A percentile compares a stretch with the other conserved stretches of the same genome.
Conservation (phyloP, 768 basidiomycete species). For the Tulasnella calospora region DNA sequence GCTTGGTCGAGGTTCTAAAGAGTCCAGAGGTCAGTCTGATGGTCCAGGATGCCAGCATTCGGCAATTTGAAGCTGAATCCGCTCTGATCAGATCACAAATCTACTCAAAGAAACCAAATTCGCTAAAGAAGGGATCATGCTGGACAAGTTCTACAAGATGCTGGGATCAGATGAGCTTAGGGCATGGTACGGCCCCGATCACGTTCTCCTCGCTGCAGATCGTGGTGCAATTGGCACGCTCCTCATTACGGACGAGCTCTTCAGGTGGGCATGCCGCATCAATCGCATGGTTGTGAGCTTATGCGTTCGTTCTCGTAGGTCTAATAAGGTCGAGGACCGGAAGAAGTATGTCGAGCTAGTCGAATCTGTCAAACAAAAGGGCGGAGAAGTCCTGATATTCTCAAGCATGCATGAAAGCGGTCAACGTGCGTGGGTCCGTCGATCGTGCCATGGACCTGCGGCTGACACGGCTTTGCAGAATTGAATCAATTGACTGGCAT, state of each 20-base stretch:
- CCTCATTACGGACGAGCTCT: slow-evolving; percentile 90
- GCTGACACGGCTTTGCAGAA: slow-evolving; percentile 48
- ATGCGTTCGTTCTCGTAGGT: slow-evolving; percentile 42
- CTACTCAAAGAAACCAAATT: slow-evolving; percentile 95
- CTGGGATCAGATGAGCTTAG: slow-evolving; percentile 88
- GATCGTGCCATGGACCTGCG: neutral
- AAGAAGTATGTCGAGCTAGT: slow-evolving; percentile 84
- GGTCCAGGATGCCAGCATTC: slow-evolving; percentile 31
- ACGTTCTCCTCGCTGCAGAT: slow-evolving; percentile 86
- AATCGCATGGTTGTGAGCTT: neutral
- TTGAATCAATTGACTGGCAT: slow-evolving; percentile 94
- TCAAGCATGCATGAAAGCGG: slow-evolving; percentile 99
- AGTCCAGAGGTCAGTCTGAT: slow-evolving; percentile 72
- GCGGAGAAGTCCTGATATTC: slow-evolving; percentile 92
- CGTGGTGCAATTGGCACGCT: slow-evolving; percentile 91
- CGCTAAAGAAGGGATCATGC: slow-evolving; percentile 82
- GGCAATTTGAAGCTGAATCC: slow-evolving; percentile 24
- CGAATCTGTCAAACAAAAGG: slow-evolving; percentile 80
- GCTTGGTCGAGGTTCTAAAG: slow-evolving; percentile 86
- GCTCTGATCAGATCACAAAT: slow-evolving; percentile 50
- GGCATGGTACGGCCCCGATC: slow-evolving; percentile 97
- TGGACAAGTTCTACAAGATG: slow-evolving; percentile 99
- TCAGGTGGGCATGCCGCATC: slow-evolving; percentile 54
- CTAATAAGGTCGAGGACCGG: slow-evolving; percentile 69
- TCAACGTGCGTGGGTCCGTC: slow-evolving; percentile 63